Conservation (phyloP, 805 yeast species). For the Yamadazyma philogaea region DNA sequence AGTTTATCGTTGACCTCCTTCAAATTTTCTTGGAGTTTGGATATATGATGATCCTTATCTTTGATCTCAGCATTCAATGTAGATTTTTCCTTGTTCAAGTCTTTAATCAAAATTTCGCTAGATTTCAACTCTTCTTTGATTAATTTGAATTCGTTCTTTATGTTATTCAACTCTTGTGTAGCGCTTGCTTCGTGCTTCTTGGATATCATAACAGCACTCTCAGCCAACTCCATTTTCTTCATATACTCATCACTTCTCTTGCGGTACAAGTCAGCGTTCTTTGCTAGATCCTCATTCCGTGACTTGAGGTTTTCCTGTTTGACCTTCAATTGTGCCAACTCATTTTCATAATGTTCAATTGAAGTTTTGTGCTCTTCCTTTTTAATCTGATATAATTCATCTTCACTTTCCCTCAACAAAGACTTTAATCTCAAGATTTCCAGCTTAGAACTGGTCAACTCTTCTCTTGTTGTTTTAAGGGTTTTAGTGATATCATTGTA, state of each 20-base stretch:
- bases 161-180: slow-evolving; percentile 47
- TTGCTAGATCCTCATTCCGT: slow-evolving; percentile 55
- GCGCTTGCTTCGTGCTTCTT: slow-evolving; percentile 58
- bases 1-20: slow-evolving; percentile 55
- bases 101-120: slow-evolving; percentile 52
- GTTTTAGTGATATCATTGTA: slow-evolving; percentile 50
- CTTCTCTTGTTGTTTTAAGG: slow-evolving; percentile 42
- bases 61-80: slow-evolving; percentile 55
- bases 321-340: slow-evolving; percentile 49
- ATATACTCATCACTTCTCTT: slow-evolving; percentile 71
- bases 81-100: slow-evolving; percentile 48
- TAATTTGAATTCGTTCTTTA: slow-evolving; percentile 40
- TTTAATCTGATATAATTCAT: slow-evolving; percentile 40
- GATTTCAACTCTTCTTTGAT: slow-evolving; percentile 51
- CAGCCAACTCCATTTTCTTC: slow-evolving; percentile 73
- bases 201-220: slow-evolving; percentile 63
- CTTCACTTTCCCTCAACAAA: slow-evolving; percentile 41
- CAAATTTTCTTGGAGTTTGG: slow-evolving; percentile 47
- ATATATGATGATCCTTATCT: slow-evolving; percentile 54
- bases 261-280: slow-evolving; percentile 60
- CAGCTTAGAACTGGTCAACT: slow-evolving; percentile 38
- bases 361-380: slow-evolving; percentile 40
- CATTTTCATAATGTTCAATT: slow-evolving; percentile 34
- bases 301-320: slow-evolving; percentile 54
- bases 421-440: slow-evolving; percentile 42